Evolutionary conservation across 768 basidiomycete species (phyloP).

Genomic region (Lactifluus pinguis): DNA sequence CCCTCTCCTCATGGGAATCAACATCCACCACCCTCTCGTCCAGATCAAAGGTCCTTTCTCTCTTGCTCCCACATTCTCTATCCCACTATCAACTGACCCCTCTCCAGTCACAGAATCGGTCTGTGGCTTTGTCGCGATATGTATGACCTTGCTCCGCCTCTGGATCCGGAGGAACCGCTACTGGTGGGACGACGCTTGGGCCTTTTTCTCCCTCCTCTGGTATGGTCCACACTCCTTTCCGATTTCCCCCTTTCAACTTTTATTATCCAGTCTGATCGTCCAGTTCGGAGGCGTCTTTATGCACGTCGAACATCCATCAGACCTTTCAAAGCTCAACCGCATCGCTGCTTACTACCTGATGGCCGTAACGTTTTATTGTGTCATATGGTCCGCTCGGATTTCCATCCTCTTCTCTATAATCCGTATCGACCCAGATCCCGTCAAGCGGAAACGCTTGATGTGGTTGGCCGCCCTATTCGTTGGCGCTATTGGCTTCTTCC

Average conservation of each 20-base stretch:
- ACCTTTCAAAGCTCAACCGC: slow-evolving; percentile 18
- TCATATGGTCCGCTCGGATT: slow-evolving; percentile 33
- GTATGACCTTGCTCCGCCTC: slow-evolving; percentile 20
- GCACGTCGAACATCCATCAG: slow-evolving; percentile 20
- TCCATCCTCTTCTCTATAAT: slow-evolving; percentile 48
- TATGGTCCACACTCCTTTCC: background rate
- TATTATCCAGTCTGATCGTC: slow-evolving; percentile 13
- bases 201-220: slow-evolving; percentile 21
- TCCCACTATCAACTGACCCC: background rate
- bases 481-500: slow-evolving; percentile 31
- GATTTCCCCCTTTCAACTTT: background rate
- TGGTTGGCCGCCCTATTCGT: slow-evolving; percentile 22
- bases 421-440: slow-evolving; percentile 37
- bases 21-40: slow-evolving; percentile 15
- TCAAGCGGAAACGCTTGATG: slow-evolving; percentile 8
- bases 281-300: slow-evolving; percentile 23
- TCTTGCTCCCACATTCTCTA: too few relatives aligned
- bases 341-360: slow-evolving; percentile 25
- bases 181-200: slow-evolving; percentile 26
- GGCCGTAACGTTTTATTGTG: slow-evolving; percentile 22
- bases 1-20: slow-evolving; percentile 13
- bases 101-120: slow-evolving; percentile 22
- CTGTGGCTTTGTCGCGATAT: slow-evolving; percentile 22
- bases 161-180: slow-evolving; percentile 21
- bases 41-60: slow-evolving; percentile 12